Conservation (phyloP, 345 rosid species). For the Salix arbutifolia region DNA sequence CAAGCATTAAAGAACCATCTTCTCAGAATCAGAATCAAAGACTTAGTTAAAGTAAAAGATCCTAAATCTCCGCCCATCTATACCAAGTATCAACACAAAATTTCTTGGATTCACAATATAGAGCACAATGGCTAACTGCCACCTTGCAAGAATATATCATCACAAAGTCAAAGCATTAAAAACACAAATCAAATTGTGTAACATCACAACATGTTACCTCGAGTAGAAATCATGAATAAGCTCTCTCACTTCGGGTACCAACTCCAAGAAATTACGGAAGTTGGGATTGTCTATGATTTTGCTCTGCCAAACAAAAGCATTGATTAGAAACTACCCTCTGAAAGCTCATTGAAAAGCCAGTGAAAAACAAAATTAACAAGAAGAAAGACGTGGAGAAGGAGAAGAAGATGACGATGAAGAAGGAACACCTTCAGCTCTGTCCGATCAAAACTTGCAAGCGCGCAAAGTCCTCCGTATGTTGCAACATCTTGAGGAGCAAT, state of each 20-base stretch:
- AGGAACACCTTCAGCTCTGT: constrained; percentile 74
- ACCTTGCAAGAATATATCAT: background rate
- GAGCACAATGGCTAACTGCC: background rate
- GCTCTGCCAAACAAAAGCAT: constrained; percentile 46
- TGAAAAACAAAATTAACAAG: background rate
- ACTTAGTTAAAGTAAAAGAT: background rate
- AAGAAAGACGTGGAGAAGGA: background rate
- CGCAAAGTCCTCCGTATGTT: constrained; percentile 96
- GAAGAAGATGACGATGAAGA: background rate
- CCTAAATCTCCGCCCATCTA: background rate
- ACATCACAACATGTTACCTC: constrained; percentile 40
- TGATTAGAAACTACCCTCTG: constrained; percentile 15
- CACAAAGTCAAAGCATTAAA: background rate
- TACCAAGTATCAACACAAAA: too few species aligned
- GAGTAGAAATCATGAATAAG: constrained; percentile 93
- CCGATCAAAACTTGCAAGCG: constrained; percentile 96
- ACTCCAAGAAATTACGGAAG: constrained; percentile 94
- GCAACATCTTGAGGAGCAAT: constrained; percentile 99
- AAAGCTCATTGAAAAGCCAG: background rate
- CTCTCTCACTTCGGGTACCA: constrained; percentile 98
- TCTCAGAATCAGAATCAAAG: background rate
- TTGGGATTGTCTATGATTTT: constrained; percentile 89
- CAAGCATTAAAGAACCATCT: background rate
- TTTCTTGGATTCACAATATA: background rate
- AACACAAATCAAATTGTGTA: background rate